Base-by-base conservation (phyloP, 148 eudicot genomes). In the Fagopyrum tataricum region DNA sequence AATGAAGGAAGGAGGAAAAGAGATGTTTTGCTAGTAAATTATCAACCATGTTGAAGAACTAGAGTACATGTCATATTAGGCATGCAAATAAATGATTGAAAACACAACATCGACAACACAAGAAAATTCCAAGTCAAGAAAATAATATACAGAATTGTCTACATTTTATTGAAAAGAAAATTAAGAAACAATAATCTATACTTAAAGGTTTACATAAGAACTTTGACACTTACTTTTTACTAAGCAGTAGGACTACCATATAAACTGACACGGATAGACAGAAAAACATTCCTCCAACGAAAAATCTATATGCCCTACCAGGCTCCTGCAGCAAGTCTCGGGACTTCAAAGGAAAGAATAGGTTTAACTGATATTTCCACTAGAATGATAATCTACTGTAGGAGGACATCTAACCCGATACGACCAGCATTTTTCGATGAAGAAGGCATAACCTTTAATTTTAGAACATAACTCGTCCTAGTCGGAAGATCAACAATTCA, bases 181-280 rank as follows among this genome's bases (percentile, higher is more conserved):
- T 17, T 56, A 21, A 6, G 13, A 56, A 56, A 23, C 64, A 2
- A 56, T 23, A 23, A 5, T 58, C 23, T 11, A 24, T n/a, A n/a
- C n/a, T 64, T n/a, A 64, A 15, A 15, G n/a, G 18, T 64, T 64
- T 64, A 43, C 69, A 64, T 64, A 64, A 64, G 6, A 64, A 31
- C 1, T 0, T 2, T 13, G 6, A 64, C 64, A 21, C n/a, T 8
- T 53, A 53, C 59, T 17, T 53, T 46, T 12, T n/a, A 17, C 24
- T 53, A 53, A 52, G 20, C 4, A 53, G 23, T 53, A 53, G 6
- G 8, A 15, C 9, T 53, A 3, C 21, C 59, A 53, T 15, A 4
- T 31, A 48, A 48, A 48, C 52, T 48, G 67, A 4, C 40, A 1
- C 11, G 31, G 67, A 24, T 13, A 46, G 56, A 17, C 1, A 52